These are phyloP conservation scores for Urochloa ruziziensis DNA, from an alignment of 176 grass and related monocot genomes.

Conservation along the genomic window DNA sequence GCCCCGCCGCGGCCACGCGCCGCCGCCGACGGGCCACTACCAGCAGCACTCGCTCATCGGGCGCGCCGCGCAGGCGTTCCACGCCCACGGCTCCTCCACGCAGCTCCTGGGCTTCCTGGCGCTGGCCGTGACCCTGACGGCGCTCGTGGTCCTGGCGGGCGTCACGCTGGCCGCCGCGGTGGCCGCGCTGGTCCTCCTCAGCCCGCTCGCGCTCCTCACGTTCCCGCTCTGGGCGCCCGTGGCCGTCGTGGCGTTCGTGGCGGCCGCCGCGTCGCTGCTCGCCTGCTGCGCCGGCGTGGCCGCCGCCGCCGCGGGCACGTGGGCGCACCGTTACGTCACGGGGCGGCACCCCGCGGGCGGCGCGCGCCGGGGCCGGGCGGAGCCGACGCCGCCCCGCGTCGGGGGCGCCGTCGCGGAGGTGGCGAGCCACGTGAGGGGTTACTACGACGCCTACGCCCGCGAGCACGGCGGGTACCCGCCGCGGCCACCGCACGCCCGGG, in stretches of 20 bases:
- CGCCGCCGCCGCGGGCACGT: constrained; percentile 40
- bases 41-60: neutral
- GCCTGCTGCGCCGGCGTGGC: constrained; percentile 37
- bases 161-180: constrained; percentile 44
- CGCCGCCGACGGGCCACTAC: neutral
- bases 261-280: constrained; percentile 29
- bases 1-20: neutral
- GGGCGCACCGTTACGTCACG: constrained; percentile 55
- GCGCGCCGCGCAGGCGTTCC: constrained; percentile 19
- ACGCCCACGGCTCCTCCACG: constrained; percentile 27
- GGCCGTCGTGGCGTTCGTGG: neutral
- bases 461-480: constrained; percentile 46
- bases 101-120: constrained; percentile 59
- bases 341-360: constrained; percentile 43
- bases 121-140: constrained; percentile 42
- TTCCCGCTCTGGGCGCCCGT: constrained; percentile 62
- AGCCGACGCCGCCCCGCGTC: neutral
- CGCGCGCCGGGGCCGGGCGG: constrained; percentile 7
- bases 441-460: constrained; percentile 40
- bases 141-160: constrained; percentile 53
- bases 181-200: constrained; percentile 38
- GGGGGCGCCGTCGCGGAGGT: constrained; percentile 37
- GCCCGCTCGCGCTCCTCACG: constrained; percentile 59
- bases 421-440: constrained; percentile 33
- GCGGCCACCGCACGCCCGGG: constrained; percentile 31